phyloP scores from a whole-genome alignment of 768 basidiomycete genomes.

The Leccinum obscurum region DNA sequence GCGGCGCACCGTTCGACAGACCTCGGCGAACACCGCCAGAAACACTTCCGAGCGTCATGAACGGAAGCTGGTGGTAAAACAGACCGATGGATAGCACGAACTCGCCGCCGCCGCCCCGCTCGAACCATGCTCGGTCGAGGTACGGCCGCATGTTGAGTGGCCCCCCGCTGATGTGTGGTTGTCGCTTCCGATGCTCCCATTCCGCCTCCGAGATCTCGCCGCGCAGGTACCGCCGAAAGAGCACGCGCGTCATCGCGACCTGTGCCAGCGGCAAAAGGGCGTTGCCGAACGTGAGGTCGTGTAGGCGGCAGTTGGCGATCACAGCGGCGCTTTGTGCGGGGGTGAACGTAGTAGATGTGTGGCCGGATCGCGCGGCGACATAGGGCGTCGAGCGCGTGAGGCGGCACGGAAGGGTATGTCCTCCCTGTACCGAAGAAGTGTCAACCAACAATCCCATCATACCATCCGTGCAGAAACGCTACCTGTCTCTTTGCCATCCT shows the following conservation, averaged over 20 bases:
- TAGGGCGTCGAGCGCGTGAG: slow-evolving; percentile 35
- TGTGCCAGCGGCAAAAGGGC: slow-evolving; percentile 51
- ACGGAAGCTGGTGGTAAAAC: slow-evolving; percentile 44
- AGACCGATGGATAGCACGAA: slow-evolving; percentile 45
- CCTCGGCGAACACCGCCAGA: not conserved
- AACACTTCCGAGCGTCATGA: slow-evolving; percentile 41
- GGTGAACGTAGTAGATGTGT: slow-evolving; percentile 26
- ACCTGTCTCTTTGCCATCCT: slow-evolving; percentile 40
- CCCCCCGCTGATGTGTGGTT: not conserved
- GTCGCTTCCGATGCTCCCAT: slow-evolving; percentile 47
- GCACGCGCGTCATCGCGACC: slow-evolving; percentile 50
- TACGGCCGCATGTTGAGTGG: slow-evolving; percentile 37
- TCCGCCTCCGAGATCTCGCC: slow-evolving; percentile 51
- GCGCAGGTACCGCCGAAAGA: slow-evolving; percentile 45
- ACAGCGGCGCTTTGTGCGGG: slow-evolving; percentile 33
- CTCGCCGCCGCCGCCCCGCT: slow-evolving; percentile 44
- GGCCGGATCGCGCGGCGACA: slow-evolving; percentile 39
- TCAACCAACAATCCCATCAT: not conserved
- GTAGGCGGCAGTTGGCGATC: slow-evolving; percentile 39
- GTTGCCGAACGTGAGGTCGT: slow-evolving; percentile 51
- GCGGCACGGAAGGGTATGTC: slow-evolving; percentile 53
- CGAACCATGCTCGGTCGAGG: slow-evolving; percentile 48
- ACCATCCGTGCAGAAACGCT: not conserved
- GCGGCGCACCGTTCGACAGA: slow-evolving; percentile 32
- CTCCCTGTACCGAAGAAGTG: slow-evolving; percentile 43